These are phyloP conservation scores for Moniliella sp. DNA, from an alignment of 1,284 basidiomycete species.

Conservation along the genomic window DNA sequence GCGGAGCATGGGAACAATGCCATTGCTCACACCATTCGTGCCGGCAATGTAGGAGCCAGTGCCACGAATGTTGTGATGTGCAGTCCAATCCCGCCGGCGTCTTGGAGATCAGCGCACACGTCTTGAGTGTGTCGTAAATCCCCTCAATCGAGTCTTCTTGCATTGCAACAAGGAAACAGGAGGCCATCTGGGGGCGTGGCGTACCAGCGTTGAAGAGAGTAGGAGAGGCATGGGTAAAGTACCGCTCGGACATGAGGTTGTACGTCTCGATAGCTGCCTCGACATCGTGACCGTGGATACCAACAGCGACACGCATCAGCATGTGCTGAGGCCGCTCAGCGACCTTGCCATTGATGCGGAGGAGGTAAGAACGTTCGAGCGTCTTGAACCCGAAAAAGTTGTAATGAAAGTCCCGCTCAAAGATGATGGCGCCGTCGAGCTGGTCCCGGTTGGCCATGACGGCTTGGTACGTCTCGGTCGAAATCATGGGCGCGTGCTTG, in stretches of 20 bases:
- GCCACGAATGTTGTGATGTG: slow-evolving; percentile 91
- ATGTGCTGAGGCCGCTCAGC: slow-evolving; percentile 95
- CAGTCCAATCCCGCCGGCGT: slow-evolving; percentile 93
- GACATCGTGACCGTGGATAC: slow-evolving; percentile 76
- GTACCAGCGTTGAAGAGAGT: slow-evolving; percentile 98
- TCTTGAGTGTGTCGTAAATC: slow-evolving; percentile 95
- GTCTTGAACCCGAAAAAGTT: slow-evolving; percentile 89
- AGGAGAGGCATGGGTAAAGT: slow-evolving; percentile 86
- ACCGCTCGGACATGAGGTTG: slow-evolving; percentile 61
- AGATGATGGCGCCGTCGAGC: slow-evolving; percentile 85
- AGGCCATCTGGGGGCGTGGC: slow-evolving; percentile 77
- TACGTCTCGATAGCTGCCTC: slow-evolving; percentile 68
- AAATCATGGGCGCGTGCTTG: slow-evolving; percentile 65
- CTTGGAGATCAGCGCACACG: slow-evolving; percentile 97
- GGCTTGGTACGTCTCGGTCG: slow-evolving; percentile 60
- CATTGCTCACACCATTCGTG: slow-evolving; percentile 93
- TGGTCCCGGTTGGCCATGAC: slow-evolving; percentile 60
- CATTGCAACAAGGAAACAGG: slow-evolving; percentile 94
- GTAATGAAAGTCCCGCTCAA: slow-evolving; percentile 91
- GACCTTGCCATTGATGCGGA: slow-evolving; percentile 77
- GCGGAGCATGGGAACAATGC: slow-evolving; percentile 96
- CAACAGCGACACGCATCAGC: slow-evolving; percentile 97
- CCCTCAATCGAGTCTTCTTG: slow-evolving; percentile 97
- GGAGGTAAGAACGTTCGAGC: slow-evolving; percentile 86
- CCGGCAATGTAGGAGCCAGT: slow-evolving; percentile 73